phyloP scores from a whole-genome alignment of 2,329 filamentous ascomycete species.

The Zymoseptoria crescenta region DNA sequence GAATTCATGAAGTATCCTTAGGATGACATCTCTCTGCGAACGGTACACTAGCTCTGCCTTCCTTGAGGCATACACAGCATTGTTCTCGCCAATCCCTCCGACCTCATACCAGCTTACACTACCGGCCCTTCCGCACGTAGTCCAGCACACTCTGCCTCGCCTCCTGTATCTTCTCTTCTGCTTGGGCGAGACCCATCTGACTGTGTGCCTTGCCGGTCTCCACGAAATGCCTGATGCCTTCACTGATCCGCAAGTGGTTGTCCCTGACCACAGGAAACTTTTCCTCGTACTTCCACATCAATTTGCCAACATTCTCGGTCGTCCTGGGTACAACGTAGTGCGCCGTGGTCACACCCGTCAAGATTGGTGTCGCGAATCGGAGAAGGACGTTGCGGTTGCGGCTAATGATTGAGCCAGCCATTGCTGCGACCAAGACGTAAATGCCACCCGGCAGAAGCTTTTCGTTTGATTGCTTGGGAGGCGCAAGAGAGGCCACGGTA shows the following conservation, averaged over 20 bases:
- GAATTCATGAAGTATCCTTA: background rate
- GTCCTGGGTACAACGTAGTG: conserved; percentile 83
- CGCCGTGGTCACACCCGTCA: conserved; percentile 72
- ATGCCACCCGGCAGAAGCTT: conserved; percentile 80
- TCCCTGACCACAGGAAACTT: conserved; percentile 75
- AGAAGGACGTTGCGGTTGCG: conserved; percentile 81
- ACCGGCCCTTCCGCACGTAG: conserved; percentile 76
- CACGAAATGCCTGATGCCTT: conserved; percentile 61
- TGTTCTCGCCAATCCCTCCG: background rate
- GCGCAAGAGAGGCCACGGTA: conserved; percentile 82
- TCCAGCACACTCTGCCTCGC: conserved; percentile 71
- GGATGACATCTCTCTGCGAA: background rate
- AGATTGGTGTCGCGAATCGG: conserved; percentile 66
- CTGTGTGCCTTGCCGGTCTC: conserved; percentile 68
- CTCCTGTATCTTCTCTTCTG: conserved; percentile 72
- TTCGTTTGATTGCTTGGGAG: conserved; percentile 77
- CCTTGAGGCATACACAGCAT: background rate
- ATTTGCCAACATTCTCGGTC: conserved; percentile 76
- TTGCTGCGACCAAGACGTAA: conserved; percentile 87
- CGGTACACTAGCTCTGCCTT: background rate
- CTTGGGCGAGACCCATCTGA: conserved; percentile 60
- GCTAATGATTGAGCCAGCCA: conserved; percentile 88
- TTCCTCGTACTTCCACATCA: conserved; percentile 91
- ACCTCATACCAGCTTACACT: background rate
- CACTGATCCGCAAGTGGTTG: conserved; percentile 64